These are phyloP conservation scores for Senna siamea DNA, from an alignment of 306 rosid species.

Conservation along the genomic window DNA sequence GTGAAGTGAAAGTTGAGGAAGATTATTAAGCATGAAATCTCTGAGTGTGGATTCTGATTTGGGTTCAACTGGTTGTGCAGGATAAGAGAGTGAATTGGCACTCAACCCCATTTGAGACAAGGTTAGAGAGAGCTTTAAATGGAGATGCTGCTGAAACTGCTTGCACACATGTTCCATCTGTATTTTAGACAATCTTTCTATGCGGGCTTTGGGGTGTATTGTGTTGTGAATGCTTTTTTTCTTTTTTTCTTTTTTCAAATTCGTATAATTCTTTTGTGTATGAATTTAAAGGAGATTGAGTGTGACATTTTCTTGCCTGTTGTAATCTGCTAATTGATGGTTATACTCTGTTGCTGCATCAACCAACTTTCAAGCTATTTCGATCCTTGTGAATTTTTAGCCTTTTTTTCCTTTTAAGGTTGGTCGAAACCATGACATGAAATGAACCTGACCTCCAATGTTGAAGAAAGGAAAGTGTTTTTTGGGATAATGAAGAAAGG, in stretches of 20 bases:
- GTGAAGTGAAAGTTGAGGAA: constrained; percentile 44
- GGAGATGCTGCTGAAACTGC: constrained; percentile 44
- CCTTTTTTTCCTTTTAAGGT: too few species aligned
- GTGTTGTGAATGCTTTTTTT: constrained; percentile 31
- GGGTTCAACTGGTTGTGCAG: constrained; percentile 46
- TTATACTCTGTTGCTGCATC: not conserved
- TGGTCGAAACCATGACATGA: too few species aligned
- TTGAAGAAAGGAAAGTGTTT: too few species aligned
- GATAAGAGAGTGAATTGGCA: constrained; percentile 73
- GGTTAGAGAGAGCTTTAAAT: constrained; percentile 66
- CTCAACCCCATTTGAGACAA: constrained; percentile 63
- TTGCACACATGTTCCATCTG: constrained; percentile 19
- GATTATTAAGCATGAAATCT: constrained; percentile 4
- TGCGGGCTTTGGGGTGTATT: constrained; percentile 35
- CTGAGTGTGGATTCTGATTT: constrained; percentile 40
- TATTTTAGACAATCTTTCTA: constrained; percentile 32
- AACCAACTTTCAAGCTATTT: too few species aligned
- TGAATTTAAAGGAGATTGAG: constrained; percentile 25
- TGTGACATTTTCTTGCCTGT: constrained; percentile 25
- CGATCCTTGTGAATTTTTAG: too few species aligned
- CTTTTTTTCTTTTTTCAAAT: not conserved
- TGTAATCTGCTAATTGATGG: constrained; percentile 36
- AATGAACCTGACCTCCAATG: too few species aligned
- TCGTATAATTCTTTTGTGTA: constrained; percentile 46
- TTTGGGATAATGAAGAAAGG: too few species aligned